A percentile compares a stretch with the other conserved stretches of the same genome.
phyloP scores from a whole-genome alignment of 164 flowering plant species.

The Cinnamomum chago region DNA sequence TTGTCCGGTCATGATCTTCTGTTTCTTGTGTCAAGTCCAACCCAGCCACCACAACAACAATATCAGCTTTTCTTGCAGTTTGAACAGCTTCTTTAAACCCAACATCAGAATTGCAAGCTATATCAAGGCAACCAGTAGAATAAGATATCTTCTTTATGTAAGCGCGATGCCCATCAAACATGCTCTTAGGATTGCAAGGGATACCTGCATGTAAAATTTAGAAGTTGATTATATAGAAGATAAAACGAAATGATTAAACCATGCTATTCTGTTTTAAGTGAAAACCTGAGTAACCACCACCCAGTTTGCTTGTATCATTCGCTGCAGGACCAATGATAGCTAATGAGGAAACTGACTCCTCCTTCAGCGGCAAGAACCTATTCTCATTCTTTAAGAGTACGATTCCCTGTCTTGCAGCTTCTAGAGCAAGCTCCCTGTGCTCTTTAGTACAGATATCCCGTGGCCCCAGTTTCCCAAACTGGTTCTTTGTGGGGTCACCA shows the following conservation, averaged over 20 bases:
- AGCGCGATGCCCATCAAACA: conserved; percentile 43
- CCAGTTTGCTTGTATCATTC: conserved; percentile 38
- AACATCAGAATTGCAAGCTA: conserved; percentile 46
- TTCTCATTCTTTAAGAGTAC: conserved; percentile 81
- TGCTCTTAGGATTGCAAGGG: conserved; percentile 63
- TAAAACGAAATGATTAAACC: not conserved
- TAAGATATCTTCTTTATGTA: conserved; percentile 32
- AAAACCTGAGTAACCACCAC: conserved; percentile 80
- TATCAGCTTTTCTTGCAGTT: conserved; percentile 56
- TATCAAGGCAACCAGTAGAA: conserved; percentile 65
- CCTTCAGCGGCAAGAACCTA: conserved; percentile 63
- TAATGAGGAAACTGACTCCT: conserved; percentile 40
- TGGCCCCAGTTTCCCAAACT: conserved; percentile 58
- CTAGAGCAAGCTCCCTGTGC: conserved; percentile 73
- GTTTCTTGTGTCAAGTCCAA: conserved; percentile 79
- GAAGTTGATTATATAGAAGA: not conserved
- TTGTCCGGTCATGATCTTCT: conserved; percentile 77
- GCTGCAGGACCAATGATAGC: conserved; percentile 84
- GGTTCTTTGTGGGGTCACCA: conserved; percentile 57
- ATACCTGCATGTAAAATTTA: conserved; percentile 34
- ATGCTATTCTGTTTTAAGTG: too few relatives aligned
- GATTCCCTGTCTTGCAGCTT: conserved; percentile 86
- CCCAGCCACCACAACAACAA: conserved; percentile 66
- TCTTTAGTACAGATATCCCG: conserved; percentile 58
- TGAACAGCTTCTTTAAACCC: conserved; percentile 56